Base-by-base conservation (phyloP, 2,329 filamentous ascomycete genomes). In the Aspergillus costaricaensis region DNA sequence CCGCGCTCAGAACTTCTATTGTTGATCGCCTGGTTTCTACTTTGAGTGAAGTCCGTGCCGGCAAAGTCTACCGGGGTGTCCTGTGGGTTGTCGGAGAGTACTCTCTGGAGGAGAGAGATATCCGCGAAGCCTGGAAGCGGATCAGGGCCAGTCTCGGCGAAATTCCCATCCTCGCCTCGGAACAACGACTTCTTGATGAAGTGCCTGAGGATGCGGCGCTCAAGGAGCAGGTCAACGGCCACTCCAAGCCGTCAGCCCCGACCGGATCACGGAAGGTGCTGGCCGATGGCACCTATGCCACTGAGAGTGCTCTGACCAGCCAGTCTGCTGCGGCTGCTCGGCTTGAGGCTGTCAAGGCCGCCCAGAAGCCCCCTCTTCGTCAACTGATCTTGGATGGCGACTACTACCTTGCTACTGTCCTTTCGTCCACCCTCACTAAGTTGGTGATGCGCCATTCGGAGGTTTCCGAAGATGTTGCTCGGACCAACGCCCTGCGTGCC, bases 81-180 rank as follows among this genome's bases (percentile, higher is more conserved):
- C 83, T 99, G 65, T 99, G 95, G 95, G 96, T 98, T 70, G 88
- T 99, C 67, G 95, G 95, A 74, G 95, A 99, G 78, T 99, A 98
- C 76, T 96, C 93, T 30, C 81, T 96, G 32, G 92, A 97, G 73
- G 91, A 95, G 76, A 92, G 88, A 71, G 93, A 98, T 70, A 98
- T 99, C 69, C 87, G 92, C 66, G 94, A 96, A 72, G 94, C 94
- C 0, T 99, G 95, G 95, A 97, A 95, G 80, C 87, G 91, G 64
- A 98, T 99, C 75, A 87, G 95, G 62, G 88, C 93, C 19, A 97
- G 93, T 72, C 82, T 99, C 57, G 95, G 95, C 64, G 95, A 99
- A 79, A 98, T 99, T 61, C 95, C 95, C 2, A 99, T 99, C 62
- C 84, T 99, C 59, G 91, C 93, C 19, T 96, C 94, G 0, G 95